These are phyloP conservation scores for Oryza meyeriana DNA, from an alignment of 176 grass and related monocot species.

Conservation along the genomic window DNA sequence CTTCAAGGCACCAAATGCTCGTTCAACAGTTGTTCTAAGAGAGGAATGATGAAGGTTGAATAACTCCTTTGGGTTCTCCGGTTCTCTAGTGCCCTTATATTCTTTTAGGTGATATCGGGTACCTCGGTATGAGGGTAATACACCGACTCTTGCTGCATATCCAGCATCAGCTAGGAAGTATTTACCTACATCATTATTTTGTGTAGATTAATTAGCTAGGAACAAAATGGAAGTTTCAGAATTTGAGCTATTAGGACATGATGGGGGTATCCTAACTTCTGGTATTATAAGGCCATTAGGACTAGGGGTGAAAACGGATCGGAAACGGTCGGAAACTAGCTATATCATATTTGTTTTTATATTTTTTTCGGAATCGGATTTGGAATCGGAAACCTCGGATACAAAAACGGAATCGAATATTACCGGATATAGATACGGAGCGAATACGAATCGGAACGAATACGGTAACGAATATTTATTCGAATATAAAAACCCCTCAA, in stretches of 20 bases:
- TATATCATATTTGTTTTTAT: too few species aligned
- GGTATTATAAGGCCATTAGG: not conserved
- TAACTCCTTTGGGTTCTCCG: not conserved
- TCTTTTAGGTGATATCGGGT: not conserved
- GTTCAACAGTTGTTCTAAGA: not conserved
- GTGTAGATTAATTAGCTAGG: not conserved
- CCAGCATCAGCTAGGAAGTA: too few species aligned
- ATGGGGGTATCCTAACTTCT: not conserved
- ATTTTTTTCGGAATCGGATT: too few species aligned
- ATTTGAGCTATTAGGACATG: not conserved
- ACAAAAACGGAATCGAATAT: too few species aligned
- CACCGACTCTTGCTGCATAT: not conserved
- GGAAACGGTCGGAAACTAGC: too few species aligned
- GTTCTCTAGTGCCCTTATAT: not conserved
- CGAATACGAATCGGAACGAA: too few species aligned
- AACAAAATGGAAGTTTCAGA: not conserved
- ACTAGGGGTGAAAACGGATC: too few species aligned
- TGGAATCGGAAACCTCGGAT: too few species aligned
- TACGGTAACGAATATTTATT: too few species aligned
- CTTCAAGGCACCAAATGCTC: not conserved
- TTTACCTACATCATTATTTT: too few species aligned
- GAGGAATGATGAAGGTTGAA: not conserved
- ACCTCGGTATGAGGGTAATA: not conserved
- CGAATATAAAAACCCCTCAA: too few species aligned
- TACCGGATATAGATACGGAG: too few species aligned